Conservation (phyloP, 2,329 filamentous ascomycete genomes). For the Aureobasidium musti region DNA sequence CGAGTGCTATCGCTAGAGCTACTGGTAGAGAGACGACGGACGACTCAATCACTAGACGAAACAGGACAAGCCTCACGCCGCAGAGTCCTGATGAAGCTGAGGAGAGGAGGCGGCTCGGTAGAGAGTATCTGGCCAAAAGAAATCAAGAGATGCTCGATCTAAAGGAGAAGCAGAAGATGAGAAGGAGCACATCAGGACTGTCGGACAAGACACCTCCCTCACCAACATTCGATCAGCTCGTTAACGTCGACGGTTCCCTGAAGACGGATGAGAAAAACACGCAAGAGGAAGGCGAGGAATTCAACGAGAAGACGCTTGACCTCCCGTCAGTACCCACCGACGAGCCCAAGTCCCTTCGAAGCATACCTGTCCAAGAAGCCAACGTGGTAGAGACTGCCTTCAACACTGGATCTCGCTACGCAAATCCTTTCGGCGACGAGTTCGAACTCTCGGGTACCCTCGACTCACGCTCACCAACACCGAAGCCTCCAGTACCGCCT, state of each 20-base stretch:
- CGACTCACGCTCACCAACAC: constrained; percentile 38
- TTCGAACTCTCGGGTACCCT: constrained; percentile 38
- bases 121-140: constrained; percentile 42
- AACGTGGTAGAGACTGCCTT: constrained; percentile 38
- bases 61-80: neutral
- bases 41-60: constrained; percentile 17
- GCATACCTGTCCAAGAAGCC: neutral
- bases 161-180: constrained; percentile 36
- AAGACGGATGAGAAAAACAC: constrained; percentile 30
- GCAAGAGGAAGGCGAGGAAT: constrained; percentile 1
- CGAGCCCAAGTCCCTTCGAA: constrained; percentile 21
- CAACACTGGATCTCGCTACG: constrained; percentile 45
- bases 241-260: constrained; percentile 46
- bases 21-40: constrained; percentile 36
- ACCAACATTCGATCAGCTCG: constrained; percentile 45
- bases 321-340: constrained; percentile 31
- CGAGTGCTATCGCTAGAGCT: constrained; percentile 40
- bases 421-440: constrained; percentile 52
- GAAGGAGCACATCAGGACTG: constrained; percentile 2
- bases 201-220: constrained; percentile 28
- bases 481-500: constrained; percentile 50
- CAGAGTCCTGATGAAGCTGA: constrained; percentile 35
- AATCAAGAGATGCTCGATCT: constrained; percentile 42
- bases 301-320: constrained; percentile 24
- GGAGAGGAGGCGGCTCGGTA: constrained; percentile 40